Evolutionary conservation across 2,329 filamentous ascomycete species (phyloP).

Genomic region (Monilinia aucupariae): DNA sequence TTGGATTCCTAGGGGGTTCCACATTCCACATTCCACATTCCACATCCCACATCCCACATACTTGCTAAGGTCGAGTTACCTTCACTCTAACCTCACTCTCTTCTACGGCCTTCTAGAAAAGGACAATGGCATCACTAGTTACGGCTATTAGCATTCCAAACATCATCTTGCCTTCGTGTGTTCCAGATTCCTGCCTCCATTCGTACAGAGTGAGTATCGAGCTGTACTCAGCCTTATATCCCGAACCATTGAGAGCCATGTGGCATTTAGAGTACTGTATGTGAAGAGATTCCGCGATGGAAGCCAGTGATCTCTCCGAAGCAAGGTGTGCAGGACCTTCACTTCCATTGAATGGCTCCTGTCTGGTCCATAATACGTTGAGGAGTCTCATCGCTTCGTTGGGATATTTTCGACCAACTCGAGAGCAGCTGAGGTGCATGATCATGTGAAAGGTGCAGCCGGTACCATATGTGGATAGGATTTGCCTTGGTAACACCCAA

Average conservation of each 20-base stretch:
- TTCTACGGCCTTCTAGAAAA: neutral
- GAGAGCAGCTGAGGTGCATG: neutral
- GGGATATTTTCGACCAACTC: neutral
- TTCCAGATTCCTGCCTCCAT: neutral
- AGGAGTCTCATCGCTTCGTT: neutral
- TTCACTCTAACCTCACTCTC: neutral
- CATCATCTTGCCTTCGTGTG: constrained; percentile 2
- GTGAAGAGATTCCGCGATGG: neutral
- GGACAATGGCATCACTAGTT: neutral
- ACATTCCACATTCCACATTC: neutral
- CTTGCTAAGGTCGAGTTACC: neutral
- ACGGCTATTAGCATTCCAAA: neutral
- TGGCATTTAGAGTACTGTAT: neutral
- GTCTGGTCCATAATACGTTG: neutral
- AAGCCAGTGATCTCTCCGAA: neutral
- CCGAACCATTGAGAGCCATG: neutral
- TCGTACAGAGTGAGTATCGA: neutral
- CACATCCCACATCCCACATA: neutral
- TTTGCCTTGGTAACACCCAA: neutral
- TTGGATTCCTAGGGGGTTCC: too few species aligned
- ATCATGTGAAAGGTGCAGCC: neutral
- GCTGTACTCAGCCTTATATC: neutral
- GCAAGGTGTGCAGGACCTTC: neutral
- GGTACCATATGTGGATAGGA: neutral
- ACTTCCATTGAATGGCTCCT: neutral